Percentiles rank a stretch among this genome's conserved stretches.
Conservation (phyloP, 2,329 filamentous ascomycete genomes). For the Diplodia intermedia region DNA sequence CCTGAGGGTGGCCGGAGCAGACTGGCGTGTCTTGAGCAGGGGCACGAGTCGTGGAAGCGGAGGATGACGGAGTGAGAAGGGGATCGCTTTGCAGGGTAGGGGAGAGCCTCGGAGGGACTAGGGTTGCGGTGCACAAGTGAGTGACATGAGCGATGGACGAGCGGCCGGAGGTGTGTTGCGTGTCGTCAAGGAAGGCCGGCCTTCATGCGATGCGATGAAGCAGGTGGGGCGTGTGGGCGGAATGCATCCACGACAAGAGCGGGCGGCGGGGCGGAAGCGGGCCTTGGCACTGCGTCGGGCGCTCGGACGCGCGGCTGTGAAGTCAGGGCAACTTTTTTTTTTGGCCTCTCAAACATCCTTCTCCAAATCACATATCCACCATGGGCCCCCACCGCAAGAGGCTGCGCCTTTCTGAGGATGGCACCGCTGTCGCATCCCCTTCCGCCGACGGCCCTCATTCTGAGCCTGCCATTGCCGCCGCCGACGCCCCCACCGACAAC, state of each 20-base stretch:
- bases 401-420: conserved; percentile 51
- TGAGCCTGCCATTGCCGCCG: conserved; percentile 33
- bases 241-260: not conserved
- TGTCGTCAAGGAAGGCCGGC: not conserved
- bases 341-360: not conserved
- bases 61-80: not conserved
- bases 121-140: not conserved
- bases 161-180: not conserved
- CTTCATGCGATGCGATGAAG: not conserved
- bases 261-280: not conserved
- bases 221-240: conserved; percentile 14
- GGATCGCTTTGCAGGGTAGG: too few species aligned
- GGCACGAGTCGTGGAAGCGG: not conserved
- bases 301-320: not conserved
- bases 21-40: not conserved
- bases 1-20: not conserved
- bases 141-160: too few species aligned
- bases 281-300: not conserved
- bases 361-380: not conserved
- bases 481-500: conserved; percentile 29
- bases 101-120: too few species aligned
- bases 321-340: conserved; percentile 30
- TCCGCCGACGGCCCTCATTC: conserved; percentile 35
- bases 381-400: conserved; percentile 52
- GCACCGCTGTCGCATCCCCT: conserved; percentile 43